These are phyloP conservation scores for Aspergillus latus DNA, from an alignment of 2,329 filamentous ascomycete species.

Conservation along the genomic window DNA sequence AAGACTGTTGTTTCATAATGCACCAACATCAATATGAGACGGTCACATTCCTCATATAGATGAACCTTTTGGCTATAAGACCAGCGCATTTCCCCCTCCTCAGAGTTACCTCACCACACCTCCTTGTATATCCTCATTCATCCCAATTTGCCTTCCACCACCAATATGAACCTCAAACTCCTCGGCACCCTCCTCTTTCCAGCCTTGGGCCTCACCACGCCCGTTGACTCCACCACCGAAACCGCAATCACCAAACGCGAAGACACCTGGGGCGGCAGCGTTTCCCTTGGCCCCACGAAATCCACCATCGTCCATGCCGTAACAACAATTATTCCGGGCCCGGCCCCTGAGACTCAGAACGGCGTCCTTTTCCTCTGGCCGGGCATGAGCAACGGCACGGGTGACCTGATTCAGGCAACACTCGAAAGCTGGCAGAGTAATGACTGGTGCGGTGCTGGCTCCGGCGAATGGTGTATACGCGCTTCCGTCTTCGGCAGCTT, in stretches of 20 bases:
- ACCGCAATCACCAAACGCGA: conserved; percentile 16
- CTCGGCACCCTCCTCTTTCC: conserved; percentile 1
- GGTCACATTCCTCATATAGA: neutral
- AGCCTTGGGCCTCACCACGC: neutral
- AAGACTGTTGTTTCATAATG: neutral
- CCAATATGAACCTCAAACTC: neutral
- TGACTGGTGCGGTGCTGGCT: conserved; percentile 42
- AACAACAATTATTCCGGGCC: conserved; percentile 43
- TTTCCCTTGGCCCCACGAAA: conserved; percentile 40
- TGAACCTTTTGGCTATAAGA: neutral
- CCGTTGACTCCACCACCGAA: neutral
- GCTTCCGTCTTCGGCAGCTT: conserved; percentile 45
- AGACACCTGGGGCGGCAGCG: conserved; percentile 41
- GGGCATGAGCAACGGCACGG: conserved; percentile 49
- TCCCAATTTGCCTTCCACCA: neutral
- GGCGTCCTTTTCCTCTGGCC: conserved; percentile 47
- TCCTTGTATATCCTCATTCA: neutral
- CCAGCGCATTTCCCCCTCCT: neutral
- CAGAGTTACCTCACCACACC: neutral
- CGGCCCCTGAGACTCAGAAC: conserved; percentile 38
- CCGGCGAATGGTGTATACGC: conserved; percentile 45
- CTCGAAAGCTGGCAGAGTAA: conserved; percentile 45
- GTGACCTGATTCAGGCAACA: conserved; percentile 45
- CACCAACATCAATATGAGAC: neutral
- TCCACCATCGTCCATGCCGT: conserved; percentile 43